A percentile compares a stretch with the other conserved stretches of the same genome.
Conservation (phyloP, 169 alveolate genomes). For the Cryptosporidium meleagridis region DNA sequence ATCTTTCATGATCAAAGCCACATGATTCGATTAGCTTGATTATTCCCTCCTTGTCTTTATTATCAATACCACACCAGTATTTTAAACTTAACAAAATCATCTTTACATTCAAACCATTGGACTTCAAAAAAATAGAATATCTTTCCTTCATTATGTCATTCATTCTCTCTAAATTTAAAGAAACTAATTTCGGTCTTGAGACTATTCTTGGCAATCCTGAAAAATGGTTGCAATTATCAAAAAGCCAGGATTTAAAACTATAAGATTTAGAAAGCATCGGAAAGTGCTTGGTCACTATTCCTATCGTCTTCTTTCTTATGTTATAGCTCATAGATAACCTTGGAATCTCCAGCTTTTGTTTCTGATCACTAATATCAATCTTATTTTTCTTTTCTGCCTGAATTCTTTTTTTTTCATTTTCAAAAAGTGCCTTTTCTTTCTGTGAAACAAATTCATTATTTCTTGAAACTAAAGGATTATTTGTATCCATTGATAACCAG, state of each 20-base stretch:
- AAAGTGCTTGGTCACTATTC: constrained; percentile 12
- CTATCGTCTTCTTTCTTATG: constrained; percentile 35
- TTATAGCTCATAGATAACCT: constrained; percentile 50
- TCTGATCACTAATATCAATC: constrained; percentile 11
- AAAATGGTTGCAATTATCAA: constrained; percentile 16
- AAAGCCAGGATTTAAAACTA: constrained; percentile 51
- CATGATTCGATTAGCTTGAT: constrained; percentile 12
- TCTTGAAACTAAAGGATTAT: constrained; percentile 34
- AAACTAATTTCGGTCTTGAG: constrained; percentile 43
- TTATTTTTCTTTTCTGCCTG: constrained; percentile 22
- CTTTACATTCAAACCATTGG: neutral
- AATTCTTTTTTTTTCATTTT: neutral
- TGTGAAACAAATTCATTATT: constrained; percentile 29
- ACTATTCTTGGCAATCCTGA: constrained; percentile 27
- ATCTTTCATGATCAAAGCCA: constrained; percentile 33
- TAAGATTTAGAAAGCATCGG: constrained; percentile 51
- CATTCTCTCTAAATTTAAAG: constrained; percentile 2
- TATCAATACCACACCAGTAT: constrained; percentile 29
- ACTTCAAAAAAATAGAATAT: neutral
- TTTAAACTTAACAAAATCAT: neutral
- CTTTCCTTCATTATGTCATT: neutral
- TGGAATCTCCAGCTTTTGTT: constrained; percentile 65
- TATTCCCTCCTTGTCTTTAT: constrained; percentile 28
- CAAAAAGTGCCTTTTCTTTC: constrained; percentile 28
- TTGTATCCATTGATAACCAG: constrained; percentile 60